These are phyloP conservation scores for Linnemannia hyalina DNA, from an alignment of 192 early-diverging fungal species.

Conservation along the genomic window DNA sequence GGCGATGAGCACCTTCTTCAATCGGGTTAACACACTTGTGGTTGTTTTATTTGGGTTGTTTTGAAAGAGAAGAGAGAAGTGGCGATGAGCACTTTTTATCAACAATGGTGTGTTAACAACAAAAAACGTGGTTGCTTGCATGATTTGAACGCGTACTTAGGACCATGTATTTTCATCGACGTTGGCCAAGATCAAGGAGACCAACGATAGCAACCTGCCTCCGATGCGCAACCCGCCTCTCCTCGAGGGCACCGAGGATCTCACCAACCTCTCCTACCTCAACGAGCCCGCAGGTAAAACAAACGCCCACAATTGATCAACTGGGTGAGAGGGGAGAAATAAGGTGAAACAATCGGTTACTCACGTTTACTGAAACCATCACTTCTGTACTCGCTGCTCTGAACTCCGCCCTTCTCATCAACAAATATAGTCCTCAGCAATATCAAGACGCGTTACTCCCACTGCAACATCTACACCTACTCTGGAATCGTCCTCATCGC, in stretches of 20 bases:
- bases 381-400: slow-evolving; percentile 8
- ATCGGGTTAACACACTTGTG: too few species aligned
- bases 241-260: slow-evolving; percentile 89
- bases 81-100: not conserved
- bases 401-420: not conserved
- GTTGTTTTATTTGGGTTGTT: not conserved
- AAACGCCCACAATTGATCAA: not conserved
- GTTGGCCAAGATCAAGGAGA: slow-evolving; percentile 73
- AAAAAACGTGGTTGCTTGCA: not conserved
- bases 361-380: not conserved
- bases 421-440: slow-evolving; percentile 85
- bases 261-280: slow-evolving; percentile 95
- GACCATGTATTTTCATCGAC: slow-evolving; percentile 81
- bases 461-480: slow-evolving; percentile 98
- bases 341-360: not conserved
- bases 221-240: slow-evolving; percentile 94
- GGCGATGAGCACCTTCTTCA: not conserved
- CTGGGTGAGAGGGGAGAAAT: too few species aligned
- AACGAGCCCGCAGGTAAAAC: slow-evolving; percentile 85
- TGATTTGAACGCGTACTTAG: slow-evolving; percentile 52
- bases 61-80: not conserved
- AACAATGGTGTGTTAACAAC: not conserved
- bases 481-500: slow-evolving; percentile 99
- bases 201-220: slow-evolving; percentile 80
- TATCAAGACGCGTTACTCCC: slow-evolving; percentile 88